phyloP scores from a whole-genome alignment of 768 basidiomycete genomes.

The Suillus lakei region DNA sequence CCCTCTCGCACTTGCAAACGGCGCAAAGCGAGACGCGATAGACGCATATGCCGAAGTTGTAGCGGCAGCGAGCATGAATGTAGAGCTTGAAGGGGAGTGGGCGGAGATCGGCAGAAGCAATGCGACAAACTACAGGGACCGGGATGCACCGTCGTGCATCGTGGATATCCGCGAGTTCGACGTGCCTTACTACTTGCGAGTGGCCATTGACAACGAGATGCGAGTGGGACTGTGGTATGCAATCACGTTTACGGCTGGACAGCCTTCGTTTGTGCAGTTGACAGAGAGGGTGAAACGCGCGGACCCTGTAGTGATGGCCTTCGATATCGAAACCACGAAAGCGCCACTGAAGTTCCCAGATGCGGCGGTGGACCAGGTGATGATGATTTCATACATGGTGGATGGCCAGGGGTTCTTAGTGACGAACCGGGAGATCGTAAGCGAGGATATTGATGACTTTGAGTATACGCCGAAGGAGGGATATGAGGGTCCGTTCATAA shows the following conservation, averaged over 20 bases:
- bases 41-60: slow-evolving; percentile 98
- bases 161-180: slow-evolving; percentile 96
- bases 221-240: slow-evolving; percentile 99
- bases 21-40: slow-evolving; percentile 91
- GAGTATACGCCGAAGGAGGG: slow-evolving; percentile 99
- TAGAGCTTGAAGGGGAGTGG: slow-evolving; percentile 73
- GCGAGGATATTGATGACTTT: slow-evolving; percentile 97
- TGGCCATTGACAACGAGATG: slow-evolving; percentile 98
- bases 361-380: slow-evolving; percentile 94
- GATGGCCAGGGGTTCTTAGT: slow-evolving; percentile 98
- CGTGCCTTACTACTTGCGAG: slow-evolving; percentile 95
- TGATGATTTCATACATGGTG: slow-evolving; percentile 99
- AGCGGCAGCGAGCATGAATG: slow-evolving; percentile 68
- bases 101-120: slow-evolving; percentile 48
- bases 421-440: slow-evolving; percentile 96
- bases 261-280: slow-evolving; percentile 72
- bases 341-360: slow-evolving; percentile 99
- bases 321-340: slow-evolving; percentile 98
- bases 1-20: slow-evolving; percentile 88
- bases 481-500: slow-evolving; percentile 93
- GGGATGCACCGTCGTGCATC: slow-evolving; percentile 89
- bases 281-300: slow-evolving; percentile 94
- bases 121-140: slow-evolving; percentile 52
- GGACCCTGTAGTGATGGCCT: slow-evolving; percentile 98
- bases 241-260: slow-evolving; percentile 81